Evolutionary conservation across 1,139 yeast species (phyloP).

Genomic region (Geotrichum carabidarum): DNA sequence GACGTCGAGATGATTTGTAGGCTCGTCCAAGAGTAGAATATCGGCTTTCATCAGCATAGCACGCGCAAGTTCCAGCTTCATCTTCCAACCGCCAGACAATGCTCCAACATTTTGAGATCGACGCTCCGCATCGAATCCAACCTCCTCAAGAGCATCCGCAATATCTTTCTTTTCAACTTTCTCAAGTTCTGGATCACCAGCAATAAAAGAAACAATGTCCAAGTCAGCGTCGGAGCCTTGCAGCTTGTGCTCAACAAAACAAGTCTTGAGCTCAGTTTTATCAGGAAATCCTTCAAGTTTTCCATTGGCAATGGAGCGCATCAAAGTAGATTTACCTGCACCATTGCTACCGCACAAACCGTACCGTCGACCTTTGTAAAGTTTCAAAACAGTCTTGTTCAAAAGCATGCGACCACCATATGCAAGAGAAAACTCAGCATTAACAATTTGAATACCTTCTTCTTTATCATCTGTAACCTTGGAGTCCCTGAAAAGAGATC

Average conservation of each 20-base stretch:
- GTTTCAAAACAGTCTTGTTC: slow-evolving; percentile 82
- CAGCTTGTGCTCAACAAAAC: slow-evolving; percentile 94
- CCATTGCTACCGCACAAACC: slow-evolving; percentile 98
- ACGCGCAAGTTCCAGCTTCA: slow-evolving; percentile 96
- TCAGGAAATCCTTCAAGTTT: slow-evolving; percentile 97
- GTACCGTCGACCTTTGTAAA: slow-evolving; percentile 91
- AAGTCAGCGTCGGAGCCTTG: slow-evolving; percentile 93
- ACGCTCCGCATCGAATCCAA: slow-evolving; percentile 90
- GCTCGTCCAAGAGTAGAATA: slow-evolving; percentile 90
- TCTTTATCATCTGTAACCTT: slow-evolving; percentile 56
- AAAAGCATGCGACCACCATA: slow-evolving; percentile 96
- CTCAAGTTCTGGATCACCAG: slow-evolving; percentile 77
- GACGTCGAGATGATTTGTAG: slow-evolving; percentile 97
- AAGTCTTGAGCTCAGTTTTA: slow-evolving; percentile 78
- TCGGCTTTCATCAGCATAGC: slow-evolving; percentile 98
- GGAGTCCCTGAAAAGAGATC: slow-evolving; percentile 56
- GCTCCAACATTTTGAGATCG: slow-evolving; percentile 88
- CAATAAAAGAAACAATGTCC: slow-evolving; percentile 84
- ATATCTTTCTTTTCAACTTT: slow-evolving; percentile 63
- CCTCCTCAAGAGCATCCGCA: slow-evolving; percentile 66
- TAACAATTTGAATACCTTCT: slow-evolving; percentile 84
- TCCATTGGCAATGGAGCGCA: slow-evolving; percentile 96
- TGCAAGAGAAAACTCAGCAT: slow-evolving; percentile 91
- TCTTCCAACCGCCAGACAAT: slow-evolving; percentile 88
- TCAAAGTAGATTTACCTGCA: slow-evolving; percentile 95